Conservation (phyloP, 305 asterid species). For the Petunia hybrid region DNA sequence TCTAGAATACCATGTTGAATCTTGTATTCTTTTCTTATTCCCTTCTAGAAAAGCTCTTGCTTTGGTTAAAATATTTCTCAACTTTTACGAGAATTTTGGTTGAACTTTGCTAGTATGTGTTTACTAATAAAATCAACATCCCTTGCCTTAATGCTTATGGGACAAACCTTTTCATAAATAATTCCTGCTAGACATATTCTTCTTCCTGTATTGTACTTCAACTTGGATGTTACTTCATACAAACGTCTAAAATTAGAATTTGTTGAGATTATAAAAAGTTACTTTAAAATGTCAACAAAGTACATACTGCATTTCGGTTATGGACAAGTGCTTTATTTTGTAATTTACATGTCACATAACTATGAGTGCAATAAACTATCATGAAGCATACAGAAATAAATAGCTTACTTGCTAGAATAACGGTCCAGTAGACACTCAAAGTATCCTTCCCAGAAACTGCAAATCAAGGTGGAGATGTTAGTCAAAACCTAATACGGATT, state of each 20-base stretch:
- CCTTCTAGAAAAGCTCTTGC: not conserved
- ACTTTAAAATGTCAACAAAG: not conserved
- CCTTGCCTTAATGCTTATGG: not conserved
- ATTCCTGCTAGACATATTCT: not conserved
- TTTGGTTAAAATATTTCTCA: not conserved
- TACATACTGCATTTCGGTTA: slow-evolving; percentile 8
- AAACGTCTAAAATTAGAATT: not conserved
- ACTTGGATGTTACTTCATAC: not conserved
- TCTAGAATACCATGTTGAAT: not conserved
- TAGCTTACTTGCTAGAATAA: slow-evolving; percentile 83
- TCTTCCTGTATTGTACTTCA: not conserved
- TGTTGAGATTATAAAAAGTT: slow-evolving; percentile 1
- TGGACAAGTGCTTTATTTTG: not conserved
- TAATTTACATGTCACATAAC: slow-evolving; percentile 16
- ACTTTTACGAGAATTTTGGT: not conserved
- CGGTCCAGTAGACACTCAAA: slow-evolving; percentile 90
- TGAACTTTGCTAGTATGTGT: not conserved
- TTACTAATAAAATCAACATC: not conserved
- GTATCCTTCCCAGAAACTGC: slow-evolving; percentile 99
- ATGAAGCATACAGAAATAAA: slow-evolving; percentile 17
- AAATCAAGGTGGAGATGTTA: slow-evolving; percentile 31
- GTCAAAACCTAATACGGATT: not conserved
- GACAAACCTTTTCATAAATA: not conserved
- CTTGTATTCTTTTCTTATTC: not conserved
- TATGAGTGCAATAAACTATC: slow-evolving; percentile 24